Evolutionary conservation across 1,284 basidiomycete species (phyloP).

Genomic region (Tilletia horrida): DNA sequence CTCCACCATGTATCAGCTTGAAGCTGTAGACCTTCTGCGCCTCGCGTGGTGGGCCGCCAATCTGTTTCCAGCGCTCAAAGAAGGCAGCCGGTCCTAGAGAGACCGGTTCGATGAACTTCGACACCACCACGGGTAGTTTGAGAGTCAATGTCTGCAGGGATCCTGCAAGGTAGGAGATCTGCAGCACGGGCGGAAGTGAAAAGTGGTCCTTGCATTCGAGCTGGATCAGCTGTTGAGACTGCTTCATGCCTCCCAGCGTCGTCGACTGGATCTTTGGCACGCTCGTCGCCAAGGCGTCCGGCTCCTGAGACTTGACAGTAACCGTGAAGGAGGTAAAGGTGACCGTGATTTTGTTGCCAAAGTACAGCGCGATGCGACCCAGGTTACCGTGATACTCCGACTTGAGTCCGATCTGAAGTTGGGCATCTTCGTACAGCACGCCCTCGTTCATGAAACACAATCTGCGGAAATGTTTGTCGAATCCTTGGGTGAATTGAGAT

Average conservation of each 20-base stretch:
- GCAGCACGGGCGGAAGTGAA: conserved; percentile 72
- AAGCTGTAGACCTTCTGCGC: conserved; percentile 83
- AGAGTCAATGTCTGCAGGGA: conserved; percentile 81
- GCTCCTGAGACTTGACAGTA: conserved; percentile 65
- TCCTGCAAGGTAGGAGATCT: conserved; percentile 86
- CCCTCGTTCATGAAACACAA: conserved; percentile 78
- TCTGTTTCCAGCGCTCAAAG: conserved; percentile 97
- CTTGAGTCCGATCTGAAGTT: conserved; percentile 93
- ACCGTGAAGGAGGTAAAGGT: conserved; percentile 85
- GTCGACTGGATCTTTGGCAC: conserved; percentile 83
- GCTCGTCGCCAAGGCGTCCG: conserved; percentile 71
- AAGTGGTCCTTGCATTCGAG: conserved; percentile 91
- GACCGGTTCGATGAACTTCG: conserved; percentile 91
- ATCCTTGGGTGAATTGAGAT: conserved; percentile 45
- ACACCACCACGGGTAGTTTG: conserved; percentile 78
- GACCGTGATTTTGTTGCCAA: conserved; percentile 89
- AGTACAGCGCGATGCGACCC: conserved; percentile 85
- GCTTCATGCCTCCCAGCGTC: conserved; percentile 74
- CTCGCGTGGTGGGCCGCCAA: conserved; percentile 89
- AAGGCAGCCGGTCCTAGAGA: conserved; percentile 77
- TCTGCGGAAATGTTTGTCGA: conserved; percentile 75
- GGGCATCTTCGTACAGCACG: conserved; percentile 89
- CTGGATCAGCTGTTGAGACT: conserved; percentile 86
- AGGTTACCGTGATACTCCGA: conserved; percentile 88
- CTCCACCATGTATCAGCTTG: conserved; percentile 63